Base-by-base conservation (phyloP, 768 basidiomycete genomes). In the Leccinum disarticulatum region DNA sequence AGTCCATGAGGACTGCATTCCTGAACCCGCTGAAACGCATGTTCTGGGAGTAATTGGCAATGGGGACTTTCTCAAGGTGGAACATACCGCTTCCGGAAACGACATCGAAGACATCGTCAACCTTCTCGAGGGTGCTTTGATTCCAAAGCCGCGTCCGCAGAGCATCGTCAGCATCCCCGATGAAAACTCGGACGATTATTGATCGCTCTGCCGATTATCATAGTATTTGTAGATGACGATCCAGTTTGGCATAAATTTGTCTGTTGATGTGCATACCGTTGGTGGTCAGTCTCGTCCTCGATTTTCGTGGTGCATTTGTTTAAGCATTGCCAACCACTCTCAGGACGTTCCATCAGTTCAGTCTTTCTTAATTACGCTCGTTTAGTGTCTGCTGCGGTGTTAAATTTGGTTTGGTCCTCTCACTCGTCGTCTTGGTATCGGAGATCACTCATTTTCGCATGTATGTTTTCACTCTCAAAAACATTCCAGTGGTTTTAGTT, bases 101-200 rank as follows among this genome's bases (percentile, higher is more conserved):
- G 83, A 87, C 31, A 76, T 87, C 31, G 88, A 85, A 70, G 83
- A 83, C 57, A 84, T 90, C 55, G 83, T 91, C 61, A 84, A 80
- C 65, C 77, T 89, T 64, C 82, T 90, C 13, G 86, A 91, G 73
- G 62, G 68, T 3, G 33, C 54, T 27, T 48, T 64, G 11, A 67
- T 78, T 1, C 65, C 74, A 49, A 82, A 80, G 63, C 67, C 74
- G 11, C 77, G 75, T 54, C 77, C 77, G 22, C 72, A 73, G 57
- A 81, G 76, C 70, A 77, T 80, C 54, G 69, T 72, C 52, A 79
- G 74, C 70, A 83, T 84, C 61, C 82, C 83, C 52, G 83, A 83
- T 61, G 81, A 84, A 52, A 76, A 83, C 47, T 77, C 78, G 25
- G 82, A 81, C 61, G 83, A 81, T 64, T 81, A 83, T 36, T 83